These are phyloP conservation scores for Brassica hybrid DNA, from an alignment of 441 rosid species.

Conservation along the genomic window DNA sequence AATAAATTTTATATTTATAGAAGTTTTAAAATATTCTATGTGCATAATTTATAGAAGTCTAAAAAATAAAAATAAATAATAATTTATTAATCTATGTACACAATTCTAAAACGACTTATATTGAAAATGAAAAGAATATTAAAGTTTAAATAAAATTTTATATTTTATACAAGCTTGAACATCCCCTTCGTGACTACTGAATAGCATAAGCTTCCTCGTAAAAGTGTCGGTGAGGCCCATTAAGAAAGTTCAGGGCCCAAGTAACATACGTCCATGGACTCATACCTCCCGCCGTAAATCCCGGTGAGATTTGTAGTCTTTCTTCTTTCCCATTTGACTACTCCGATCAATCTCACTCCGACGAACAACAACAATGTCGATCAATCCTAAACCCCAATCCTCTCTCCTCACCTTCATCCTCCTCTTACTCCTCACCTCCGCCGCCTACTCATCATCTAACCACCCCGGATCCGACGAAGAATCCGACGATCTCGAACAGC, in stretches of 20 bases:
- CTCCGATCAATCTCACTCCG: constrained; percentile 16
- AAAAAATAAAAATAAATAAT: no score
- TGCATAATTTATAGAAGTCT: no score
- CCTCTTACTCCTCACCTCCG: constrained; percentile 48
- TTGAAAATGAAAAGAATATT: no score
- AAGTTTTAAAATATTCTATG: no score
- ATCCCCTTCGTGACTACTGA: not conserved
- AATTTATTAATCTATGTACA: no score
- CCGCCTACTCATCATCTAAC: constrained; percentile 23
- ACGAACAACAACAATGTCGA: constrained; percentile 28
- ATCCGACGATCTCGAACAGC: constrained; percentile 55
- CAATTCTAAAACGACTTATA: no score
- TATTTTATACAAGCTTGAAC: no score
- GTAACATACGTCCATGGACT: not conserved
- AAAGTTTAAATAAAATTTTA: no score
- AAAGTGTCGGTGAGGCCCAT: constrained; percentile 34
- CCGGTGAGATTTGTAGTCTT: constrained; percentile 20
- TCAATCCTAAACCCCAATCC: no score
- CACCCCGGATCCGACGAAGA: constrained; percentile 43
- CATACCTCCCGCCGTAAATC: constrained; percentile 12
- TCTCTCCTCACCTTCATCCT: no score
- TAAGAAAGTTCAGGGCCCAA: not conserved
- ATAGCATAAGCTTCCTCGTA: constrained; percentile 27
- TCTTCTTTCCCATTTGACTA: not conserved
- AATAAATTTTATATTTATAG: no score